Evolutionary conservation across 1,284 basidiomycete genomes (phyloP), one percentile per base, ranked within the genome.

Genomic region (Apiotrichum sp.): DNA sequence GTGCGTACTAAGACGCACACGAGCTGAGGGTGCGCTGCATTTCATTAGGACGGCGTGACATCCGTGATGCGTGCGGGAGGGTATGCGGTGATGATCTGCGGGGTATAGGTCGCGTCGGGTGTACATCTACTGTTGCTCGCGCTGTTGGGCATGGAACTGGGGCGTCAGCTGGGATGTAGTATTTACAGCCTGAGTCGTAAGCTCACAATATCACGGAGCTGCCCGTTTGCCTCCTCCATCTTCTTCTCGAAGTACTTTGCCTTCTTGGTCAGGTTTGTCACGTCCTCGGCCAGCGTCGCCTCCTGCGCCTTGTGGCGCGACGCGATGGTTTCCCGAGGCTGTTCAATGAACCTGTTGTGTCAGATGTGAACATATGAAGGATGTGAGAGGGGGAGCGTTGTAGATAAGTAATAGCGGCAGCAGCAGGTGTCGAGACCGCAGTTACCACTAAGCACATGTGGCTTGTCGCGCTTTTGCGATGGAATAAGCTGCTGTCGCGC

Each of bases 181-280:
- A 22, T 22, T 22, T 22, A 22, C 22, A 22, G 22, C 52, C 29
- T 52, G 38, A 32, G 38, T 36, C 3, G 10, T 8, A 6, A 31
- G 10, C 29, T 65, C 65, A 92, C 90, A 52, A 93, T 93, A 74
- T 93, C 90, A 52, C 87, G 83, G 56, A 93, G 76, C 68, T 93
- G 91, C 22, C 79, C 79, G 72, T 93, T 88, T 1, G 91, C 88
- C 67, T 93, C 89, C 58, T 87, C 88, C 71, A 88, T 89, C 70
- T 92, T 89, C 68, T 92, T 93, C 74, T 93, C 90, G 5, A 93
- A 80, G 72, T 87, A 93, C 75, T 93, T 93, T 22, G 84, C 69
- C 70, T 77, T 77, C 77, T 93, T 93, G 48, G 81, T 83, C 40
- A 93, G 73, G 69, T 77, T 88, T 46, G 78, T 80, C 41, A 93